Evolutionary conservation across 176 grass and related monocot genomes (phyloP).

Genomic region (Phragmites australis): DNA sequence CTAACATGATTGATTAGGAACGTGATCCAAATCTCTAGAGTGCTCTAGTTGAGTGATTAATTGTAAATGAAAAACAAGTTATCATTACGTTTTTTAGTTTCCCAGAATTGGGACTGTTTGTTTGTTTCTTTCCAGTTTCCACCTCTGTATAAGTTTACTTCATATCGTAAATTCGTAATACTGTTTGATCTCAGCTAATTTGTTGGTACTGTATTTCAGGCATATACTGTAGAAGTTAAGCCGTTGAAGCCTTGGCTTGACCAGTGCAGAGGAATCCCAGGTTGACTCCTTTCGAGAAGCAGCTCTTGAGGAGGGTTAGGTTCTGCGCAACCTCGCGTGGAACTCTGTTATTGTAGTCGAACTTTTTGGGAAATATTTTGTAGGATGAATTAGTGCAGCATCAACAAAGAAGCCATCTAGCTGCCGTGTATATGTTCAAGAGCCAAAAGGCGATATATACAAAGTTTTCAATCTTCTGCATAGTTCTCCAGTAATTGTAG

Average conservation of each 20-base stretch:
- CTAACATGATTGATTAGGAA: not conserved
- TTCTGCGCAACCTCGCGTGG: conserved; percentile 13
- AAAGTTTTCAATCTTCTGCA: not conserved
- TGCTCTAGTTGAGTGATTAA: too few relatives aligned
- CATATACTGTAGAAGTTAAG: conserved; percentile 46
- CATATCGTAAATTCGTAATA: not conserved
- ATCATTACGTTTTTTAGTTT: not conserved
- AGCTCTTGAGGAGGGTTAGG: not conserved
- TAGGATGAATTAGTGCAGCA: conserved; percentile 40
- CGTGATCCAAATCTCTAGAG: not conserved
- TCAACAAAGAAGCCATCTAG: not conserved
- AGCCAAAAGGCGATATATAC: conserved; percentile 36
- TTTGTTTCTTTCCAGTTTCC: conserved; percentile 2
- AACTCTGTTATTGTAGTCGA: not conserved
- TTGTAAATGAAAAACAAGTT: not conserved
- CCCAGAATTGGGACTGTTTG: not conserved
- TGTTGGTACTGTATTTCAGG: conserved; percentile 34
- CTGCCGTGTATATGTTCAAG: conserved; percentile 39
- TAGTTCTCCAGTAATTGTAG: too few relatives aligned
- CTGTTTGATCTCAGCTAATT: not conserved
- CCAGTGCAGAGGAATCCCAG: conserved; percentile 23
- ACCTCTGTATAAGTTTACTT: not conserved
- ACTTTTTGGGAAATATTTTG: conserved; percentile 29
- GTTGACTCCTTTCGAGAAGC: conserved; percentile 19
- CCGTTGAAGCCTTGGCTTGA: conserved; percentile 39